Evolutionary conservation across 78 protist species (phyloP).

Genomic region (Speleostelium caveatum): DNA sequence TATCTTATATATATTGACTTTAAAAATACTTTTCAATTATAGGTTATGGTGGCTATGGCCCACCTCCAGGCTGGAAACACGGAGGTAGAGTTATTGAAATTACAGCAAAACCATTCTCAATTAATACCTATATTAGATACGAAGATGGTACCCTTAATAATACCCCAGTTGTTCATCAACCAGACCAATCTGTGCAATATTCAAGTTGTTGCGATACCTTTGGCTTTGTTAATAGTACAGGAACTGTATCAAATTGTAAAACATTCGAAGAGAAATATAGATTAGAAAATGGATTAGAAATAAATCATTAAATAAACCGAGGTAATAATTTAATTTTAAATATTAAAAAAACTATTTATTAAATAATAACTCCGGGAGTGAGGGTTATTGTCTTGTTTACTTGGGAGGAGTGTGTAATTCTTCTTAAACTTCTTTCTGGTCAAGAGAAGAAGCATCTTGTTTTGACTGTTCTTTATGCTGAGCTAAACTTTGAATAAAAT

Average conservation of each 20-base stretch:
- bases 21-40: not conserved
- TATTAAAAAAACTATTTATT: no score
- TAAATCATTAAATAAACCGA: not conserved
- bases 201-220: slow-evolving; percentile 56
- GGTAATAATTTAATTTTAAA: no score
- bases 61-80: slow-evolving; percentile 74
- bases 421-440: no score
- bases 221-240: slow-evolving; percentile 43
- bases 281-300: not conserved
- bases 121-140: slow-evolving; percentile 38
- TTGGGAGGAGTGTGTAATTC: no score
- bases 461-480: not conserved
- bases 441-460: no score
- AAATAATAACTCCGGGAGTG: not conserved
- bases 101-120: slow-evolving; percentile 36
- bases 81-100: slow-evolving; percentile 68
- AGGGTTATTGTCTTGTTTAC: not conserved
- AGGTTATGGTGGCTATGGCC: slow-evolving; percentile 72
- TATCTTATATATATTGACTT: not conserved
- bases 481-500: slow-evolving; percentile 15
- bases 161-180: not conserved
- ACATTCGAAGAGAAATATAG: slow-evolving; percentile 12
- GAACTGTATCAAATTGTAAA: slow-evolving; percentile 31
- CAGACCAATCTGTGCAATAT: slow-evolving; percentile 8
- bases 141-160: slow-evolving; percentile 48